Evolutionary conservation across 306 rosid genomes (phyloP).

Genomic region (Fagus sylvatica): DNA sequence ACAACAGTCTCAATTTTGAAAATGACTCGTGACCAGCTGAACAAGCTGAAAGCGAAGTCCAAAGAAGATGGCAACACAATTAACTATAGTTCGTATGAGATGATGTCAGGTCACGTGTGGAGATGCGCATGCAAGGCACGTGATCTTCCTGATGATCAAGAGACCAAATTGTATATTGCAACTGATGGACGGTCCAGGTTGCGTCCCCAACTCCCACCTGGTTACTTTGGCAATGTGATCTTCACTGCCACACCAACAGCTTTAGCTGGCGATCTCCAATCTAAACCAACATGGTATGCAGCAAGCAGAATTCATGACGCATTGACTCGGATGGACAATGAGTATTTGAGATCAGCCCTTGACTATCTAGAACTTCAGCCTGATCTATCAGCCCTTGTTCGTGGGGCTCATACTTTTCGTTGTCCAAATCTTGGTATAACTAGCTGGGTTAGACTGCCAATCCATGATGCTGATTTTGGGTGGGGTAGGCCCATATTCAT

Average conservation of each 20-base stretch:
- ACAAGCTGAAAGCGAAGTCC: constrained; percentile 57
- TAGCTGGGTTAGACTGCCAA: constrained; percentile 89
- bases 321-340: constrained; percentile 60
- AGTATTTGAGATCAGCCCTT: constrained; percentile 76
- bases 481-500: constrained; percentile 95
- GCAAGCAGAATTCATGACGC: constrained; percentile 76
- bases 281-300: constrained; percentile 81
- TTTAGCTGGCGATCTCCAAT: constrained; percentile 59
- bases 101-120: constrained; percentile 86
- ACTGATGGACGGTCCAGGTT: constrained; percentile 83
- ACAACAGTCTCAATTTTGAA: constrained; percentile 56
- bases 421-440: constrained; percentile 95
- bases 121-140: constrained; percentile 62
- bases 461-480: constrained; percentile 93
- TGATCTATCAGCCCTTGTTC: constrained; percentile 74
- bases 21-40: constrained; percentile 61
- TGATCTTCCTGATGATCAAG: constrained; percentile 64
- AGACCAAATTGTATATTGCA: constrained; percentile 72
- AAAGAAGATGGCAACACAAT: constrained; percentile 63
- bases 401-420: constrained; percentile 78
- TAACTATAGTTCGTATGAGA: constrained; percentile 79
- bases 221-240: constrained; percentile 86
- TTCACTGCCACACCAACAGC: constrained; percentile 79
- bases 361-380: constrained; percentile 86
- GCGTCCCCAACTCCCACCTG: constrained; percentile 75